Conservation (phyloP, 1,139 yeast species). For the Lodderomyces beijingensis region DNA sequence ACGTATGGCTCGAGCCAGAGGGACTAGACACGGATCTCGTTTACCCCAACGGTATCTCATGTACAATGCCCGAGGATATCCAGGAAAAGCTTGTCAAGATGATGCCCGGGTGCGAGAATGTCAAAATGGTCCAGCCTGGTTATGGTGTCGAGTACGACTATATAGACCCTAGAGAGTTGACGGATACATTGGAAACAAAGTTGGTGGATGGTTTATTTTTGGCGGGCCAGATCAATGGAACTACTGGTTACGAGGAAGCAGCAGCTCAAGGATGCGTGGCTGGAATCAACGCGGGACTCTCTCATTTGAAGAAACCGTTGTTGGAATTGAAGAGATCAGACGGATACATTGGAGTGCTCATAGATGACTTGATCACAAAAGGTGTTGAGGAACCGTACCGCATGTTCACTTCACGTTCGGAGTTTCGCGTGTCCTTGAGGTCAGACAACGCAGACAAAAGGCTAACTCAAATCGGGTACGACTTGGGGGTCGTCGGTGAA, state of each 20-base stretch:
- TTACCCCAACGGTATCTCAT: slow-evolving; percentile 94
- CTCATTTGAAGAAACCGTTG: slow-evolving; percentile 36
- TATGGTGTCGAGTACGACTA: slow-evolving; percentile 98
- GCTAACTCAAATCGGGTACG: slow-evolving; percentile 65
- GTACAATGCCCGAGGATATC: slow-evolving; percentile 94
- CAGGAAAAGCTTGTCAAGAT: slow-evolving; percentile 69
- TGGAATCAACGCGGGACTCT: slow-evolving; percentile 85
- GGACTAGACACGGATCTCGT: slow-evolving; percentile 81
- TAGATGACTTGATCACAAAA: slow-evolving; percentile 90
- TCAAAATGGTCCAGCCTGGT: slow-evolving; percentile 86
- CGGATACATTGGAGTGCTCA: slow-evolving; percentile 87
- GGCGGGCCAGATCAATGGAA: slow-evolving; percentile 98
- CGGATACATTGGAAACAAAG: slow-evolving; percentile 77
- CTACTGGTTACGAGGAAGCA: slow-evolving; percentile 99
- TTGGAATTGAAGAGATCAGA: slow-evolving; percentile 67
- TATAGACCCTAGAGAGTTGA: slow-evolving; percentile 87
- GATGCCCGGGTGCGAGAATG: slow-evolving; percentile 89
- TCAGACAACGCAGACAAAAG: slow-evolving; percentile 93
- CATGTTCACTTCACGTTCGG: slow-evolving; percentile 96
- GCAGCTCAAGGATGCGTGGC: slow-evolving; percentile 96
- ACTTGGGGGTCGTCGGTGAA: slow-evolving; percentile 63
- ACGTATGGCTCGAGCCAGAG: slow-evolving; percentile 96
- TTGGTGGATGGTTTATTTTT: slow-evolving; percentile 71
- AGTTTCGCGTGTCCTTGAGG: slow-evolving; percentile 82
- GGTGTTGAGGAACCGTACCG: slow-evolving; percentile 98